A percentile compares a stretch with the other conserved stretches of the same genome.
Conservation (phyloP, 352 stramenopile species). For the Phytopythium delawarense region DNA sequence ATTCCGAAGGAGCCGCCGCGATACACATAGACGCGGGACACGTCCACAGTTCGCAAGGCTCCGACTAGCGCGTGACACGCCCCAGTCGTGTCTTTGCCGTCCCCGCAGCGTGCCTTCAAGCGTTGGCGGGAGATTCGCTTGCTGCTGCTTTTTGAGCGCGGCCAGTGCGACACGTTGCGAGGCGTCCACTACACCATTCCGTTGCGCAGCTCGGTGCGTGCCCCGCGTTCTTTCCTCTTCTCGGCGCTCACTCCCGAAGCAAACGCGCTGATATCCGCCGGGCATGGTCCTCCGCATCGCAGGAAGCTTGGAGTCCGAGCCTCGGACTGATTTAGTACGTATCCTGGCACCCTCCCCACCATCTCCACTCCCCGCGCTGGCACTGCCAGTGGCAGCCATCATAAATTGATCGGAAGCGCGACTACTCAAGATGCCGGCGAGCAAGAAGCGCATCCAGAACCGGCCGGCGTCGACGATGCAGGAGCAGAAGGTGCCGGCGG, state of each 20-base stretch:
- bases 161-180: neutral
- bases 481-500: conserved; percentile 52
- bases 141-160: neutral
- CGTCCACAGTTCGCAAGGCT: neutral
- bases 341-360: neutral
- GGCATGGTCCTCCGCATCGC: neutral
- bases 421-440: conserved; percentile 42
- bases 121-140: neutral
- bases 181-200: neutral
- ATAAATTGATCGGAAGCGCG: neutral
- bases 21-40: neutral
- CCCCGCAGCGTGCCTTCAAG: neutral
- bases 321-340: conserved; percentile 1
- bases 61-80: no score
- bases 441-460: conserved; percentile 77
- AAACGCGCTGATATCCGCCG: neutral
- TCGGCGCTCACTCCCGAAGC: neutral
- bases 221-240: neutral
- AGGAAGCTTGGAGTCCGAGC: neutral
- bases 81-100: neutral
- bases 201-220: neutral
- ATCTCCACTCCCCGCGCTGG: neutral
- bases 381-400: neutral
- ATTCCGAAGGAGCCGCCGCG: neutral
- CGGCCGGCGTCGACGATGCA: conserved; percentile 34